Percentiles rank a stretch among this genome's conserved stretches.
phyloP scores from a whole-genome alignment of 75 land plant species.

The Pinus tabuliformis region DNA sequence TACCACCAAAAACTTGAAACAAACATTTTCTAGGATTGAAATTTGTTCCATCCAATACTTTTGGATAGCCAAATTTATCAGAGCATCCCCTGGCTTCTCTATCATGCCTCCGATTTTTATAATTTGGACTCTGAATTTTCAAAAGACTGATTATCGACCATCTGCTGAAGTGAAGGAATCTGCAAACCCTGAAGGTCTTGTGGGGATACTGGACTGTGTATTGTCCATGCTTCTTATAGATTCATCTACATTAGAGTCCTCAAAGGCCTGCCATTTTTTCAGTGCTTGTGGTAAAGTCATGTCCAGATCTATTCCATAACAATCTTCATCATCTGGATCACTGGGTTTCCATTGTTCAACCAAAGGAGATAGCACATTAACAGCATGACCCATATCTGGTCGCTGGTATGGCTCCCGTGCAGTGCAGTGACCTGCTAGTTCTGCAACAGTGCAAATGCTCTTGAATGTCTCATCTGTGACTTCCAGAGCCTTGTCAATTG shows the following conservation, averaged over 20 bases:
- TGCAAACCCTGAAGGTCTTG: constrained; percentile 70
- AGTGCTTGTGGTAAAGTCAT: constrained; percentile 15
- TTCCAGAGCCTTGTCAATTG: constrained; percentile 47
- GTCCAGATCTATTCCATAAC: constrained; percentile 42
- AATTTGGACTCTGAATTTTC: too few species aligned
- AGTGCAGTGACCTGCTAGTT: constrained; percentile 55
- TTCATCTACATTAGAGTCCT: constrained; percentile 9
- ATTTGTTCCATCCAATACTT: too few species aligned
- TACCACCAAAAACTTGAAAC: too few species aligned
- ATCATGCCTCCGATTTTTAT: too few species aligned
- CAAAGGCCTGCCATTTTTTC: constrained; percentile 7
- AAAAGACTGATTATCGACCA: constrained; percentile 35
- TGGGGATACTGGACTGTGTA: constrained; percentile 72
- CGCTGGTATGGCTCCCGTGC: constrained; percentile 50
- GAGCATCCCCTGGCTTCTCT: too few species aligned
- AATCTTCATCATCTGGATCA: constrained; percentile 27
- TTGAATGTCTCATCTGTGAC: constrained; percentile 25
- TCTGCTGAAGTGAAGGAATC: constrained; percentile 67
- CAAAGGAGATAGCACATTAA: constrained; percentile 51
- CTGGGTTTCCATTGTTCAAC: constrained; percentile 62
- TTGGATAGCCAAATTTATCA: too few species aligned
- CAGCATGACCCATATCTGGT: constrained; percentile 71
- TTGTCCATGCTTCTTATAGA: constrained; percentile 39
- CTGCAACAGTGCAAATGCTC: constrained; percentile 44
- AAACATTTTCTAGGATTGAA: too few species aligned